These are phyloP conservation scores for Suhomyces canberraensis DNA, from an alignment of 805 yeast species.

Conservation along the genomic window DNA sequence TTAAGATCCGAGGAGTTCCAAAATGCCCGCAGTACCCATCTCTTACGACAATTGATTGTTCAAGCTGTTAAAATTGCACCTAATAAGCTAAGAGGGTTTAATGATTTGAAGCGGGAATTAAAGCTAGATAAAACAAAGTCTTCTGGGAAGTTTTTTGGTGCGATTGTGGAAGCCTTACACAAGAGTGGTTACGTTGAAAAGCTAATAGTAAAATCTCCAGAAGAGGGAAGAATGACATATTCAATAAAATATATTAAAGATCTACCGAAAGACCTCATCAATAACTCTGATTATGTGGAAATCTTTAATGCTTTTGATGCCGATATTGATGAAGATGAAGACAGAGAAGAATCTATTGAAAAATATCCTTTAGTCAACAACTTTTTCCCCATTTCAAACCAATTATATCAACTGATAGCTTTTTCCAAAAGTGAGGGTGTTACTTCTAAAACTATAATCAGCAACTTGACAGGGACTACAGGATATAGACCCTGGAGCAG, in stretches of 20 bases:
- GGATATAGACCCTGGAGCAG: constrained; percentile 52
- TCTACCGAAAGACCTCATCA: constrained; percentile 46
- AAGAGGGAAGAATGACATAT: constrained; percentile 29
- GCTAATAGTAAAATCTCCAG: constrained; percentile 44
- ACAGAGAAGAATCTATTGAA: constrained; percentile 13
- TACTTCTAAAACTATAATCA: constrained; percentile 54
- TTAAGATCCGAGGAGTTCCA: constrained; percentile 19
- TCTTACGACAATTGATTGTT: constrained; percentile 39
- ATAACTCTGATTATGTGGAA: constrained; percentile 37
- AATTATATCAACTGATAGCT: constrained; percentile 50
- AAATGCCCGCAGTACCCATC: constrained; percentile 23
- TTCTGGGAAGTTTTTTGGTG: constrained; percentile 45
- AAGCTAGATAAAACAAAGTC: constrained; percentile 42
- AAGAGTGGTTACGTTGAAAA: constrained; percentile 46
- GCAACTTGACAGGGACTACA: constrained; percentile 50
- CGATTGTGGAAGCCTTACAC: constrained; percentile 45
- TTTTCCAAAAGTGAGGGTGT: constrained; percentile 44
- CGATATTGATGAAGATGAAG: constrained; percentile 19
- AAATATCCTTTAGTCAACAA: constrained; percentile 43
- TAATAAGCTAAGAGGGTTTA: constrained; percentile 54
- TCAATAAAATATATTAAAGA: constrained; percentile 43
- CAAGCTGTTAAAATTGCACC: constrained; percentile 55
- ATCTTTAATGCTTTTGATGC: constrained; percentile 13
- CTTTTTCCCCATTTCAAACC: constrained; percentile 63
- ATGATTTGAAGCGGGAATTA: constrained; percentile 60